These are phyloP conservation scores for Chlamydomonas schloesseri DNA, from an alignment of 139 green algal species.

Conservation along the genomic window DNA sequence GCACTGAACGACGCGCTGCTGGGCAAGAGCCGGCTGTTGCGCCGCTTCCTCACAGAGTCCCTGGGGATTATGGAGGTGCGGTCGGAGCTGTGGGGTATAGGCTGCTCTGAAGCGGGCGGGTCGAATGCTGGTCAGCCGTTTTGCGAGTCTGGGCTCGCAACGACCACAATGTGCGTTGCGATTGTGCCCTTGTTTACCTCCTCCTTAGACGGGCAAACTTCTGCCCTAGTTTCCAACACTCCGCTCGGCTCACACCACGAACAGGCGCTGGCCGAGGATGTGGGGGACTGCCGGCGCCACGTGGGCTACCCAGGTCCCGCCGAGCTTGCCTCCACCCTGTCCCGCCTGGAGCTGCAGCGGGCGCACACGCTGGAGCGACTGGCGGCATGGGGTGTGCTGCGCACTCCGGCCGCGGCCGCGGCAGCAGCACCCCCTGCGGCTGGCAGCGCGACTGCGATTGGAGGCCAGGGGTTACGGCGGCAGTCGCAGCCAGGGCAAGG, in stretches of 20 bases:
- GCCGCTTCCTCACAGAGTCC: slow-evolving; percentile 20
- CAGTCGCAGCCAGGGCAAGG: no score
- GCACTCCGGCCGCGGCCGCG: not conserved
- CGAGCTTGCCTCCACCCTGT: slow-evolving; percentile 41
- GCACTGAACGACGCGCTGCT: slow-evolving; percentile 18
- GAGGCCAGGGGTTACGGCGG: no score
- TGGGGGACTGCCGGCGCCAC: slow-evolving; percentile 51
- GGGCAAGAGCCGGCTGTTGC: not conserved
- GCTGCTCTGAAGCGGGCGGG: no score
- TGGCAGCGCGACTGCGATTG: not conserved
- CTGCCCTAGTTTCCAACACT: no score
- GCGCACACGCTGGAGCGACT: slow-evolving; percentile 25
- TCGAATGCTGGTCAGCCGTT: no score
- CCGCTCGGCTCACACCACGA: no score
- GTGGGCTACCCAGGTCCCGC: slow-evolving; percentile 29
- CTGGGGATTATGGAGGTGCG: slow-evolving; percentile 8
- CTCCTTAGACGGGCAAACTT: no score
- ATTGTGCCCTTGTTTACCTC: no score
- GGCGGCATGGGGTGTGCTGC: slow-evolving; percentile 41
- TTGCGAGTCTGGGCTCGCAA: no score
- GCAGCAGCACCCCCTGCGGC: no score
- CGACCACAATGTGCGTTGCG: no score
- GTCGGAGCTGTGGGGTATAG: not conserved
- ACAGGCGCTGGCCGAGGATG: slow-evolving; percentile 29
- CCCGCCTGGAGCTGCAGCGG: slow-evolving; percentile 18